phyloP scores from a whole-genome alignment of 2,329 filamentous ascomycete genomes.

The Teratosphaeria zuluensis region DNA sequence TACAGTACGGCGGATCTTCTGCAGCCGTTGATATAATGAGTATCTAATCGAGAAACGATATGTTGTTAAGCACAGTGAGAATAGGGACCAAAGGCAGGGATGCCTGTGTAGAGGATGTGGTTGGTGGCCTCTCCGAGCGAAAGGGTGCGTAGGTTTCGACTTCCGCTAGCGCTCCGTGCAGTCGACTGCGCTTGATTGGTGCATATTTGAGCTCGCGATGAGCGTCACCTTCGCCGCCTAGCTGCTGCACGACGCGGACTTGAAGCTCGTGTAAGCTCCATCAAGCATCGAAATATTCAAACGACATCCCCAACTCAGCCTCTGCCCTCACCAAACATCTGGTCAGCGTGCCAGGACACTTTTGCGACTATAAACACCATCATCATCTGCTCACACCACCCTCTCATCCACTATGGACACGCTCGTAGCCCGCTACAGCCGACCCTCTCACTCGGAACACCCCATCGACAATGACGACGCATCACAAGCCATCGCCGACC shows the following conservation, averaged over 20 bases:
- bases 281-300: neutral
- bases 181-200: neutral
- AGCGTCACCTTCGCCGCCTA: neutral
- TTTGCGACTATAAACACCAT: neutral
- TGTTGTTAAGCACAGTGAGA: no score
- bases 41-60: no score
- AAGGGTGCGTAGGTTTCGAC: neutral
- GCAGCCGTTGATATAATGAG: no score
- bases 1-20: no score
- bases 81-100: no score
- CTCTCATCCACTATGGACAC: conserved; percentile 59
- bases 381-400: conserved; percentile 8
- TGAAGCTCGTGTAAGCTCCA: neutral
- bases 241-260: conserved; percentile 1
- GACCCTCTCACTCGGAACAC: conserved; percentile 62
- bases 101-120: no score
- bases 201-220: neutral
- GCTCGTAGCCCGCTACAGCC: conserved; percentile 85
- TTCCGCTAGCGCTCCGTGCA: neutral
- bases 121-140: neutral
- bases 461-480: conserved; percentile 51
- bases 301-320: neutral
- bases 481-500: conserved; percentile 55
- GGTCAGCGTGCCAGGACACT: neutral
- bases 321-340: neutral